These are phyloP conservation scores for Corynascus novoguineensis DNA, from an alignment of 495 filamentous ascomycete species.

Conservation along the genomic window DNA sequence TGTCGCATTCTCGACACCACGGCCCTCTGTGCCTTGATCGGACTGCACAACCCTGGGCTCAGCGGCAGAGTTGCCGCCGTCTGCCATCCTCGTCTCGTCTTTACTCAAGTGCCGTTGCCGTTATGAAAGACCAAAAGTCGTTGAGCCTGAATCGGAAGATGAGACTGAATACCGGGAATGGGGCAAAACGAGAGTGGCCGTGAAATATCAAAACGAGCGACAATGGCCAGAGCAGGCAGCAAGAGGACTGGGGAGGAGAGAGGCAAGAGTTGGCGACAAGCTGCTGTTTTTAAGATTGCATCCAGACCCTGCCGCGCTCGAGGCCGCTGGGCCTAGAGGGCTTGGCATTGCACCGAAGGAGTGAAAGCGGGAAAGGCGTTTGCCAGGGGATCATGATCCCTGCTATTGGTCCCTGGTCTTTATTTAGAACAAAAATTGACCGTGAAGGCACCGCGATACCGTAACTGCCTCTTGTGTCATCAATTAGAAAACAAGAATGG, in stretches of 20 bases:
- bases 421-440: neutral
- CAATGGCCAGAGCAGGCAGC: neutral
- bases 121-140: neutral
- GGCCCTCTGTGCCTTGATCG: neutral
- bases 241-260: neutral
- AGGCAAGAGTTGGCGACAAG: neutral
- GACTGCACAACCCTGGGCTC: neutral
- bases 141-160: neutral
- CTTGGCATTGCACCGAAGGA: constrained; percentile 8
- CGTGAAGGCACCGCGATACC: neutral
- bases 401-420: constrained; percentile 7
- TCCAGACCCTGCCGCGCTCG: constrained; percentile 3
- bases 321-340: too few species aligned
- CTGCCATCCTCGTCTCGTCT: constrained; percentile 3
- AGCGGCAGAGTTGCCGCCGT: neutral
- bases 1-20: neutral
- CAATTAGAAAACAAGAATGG: neutral
- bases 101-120: neutral
- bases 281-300: constrained; percentile 18
- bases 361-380: constrained; percentile 1
- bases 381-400: constrained; percentile 5
- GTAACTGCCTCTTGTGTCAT: neutral
- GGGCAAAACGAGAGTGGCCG: constrained; percentile 1
- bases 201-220: neutral
- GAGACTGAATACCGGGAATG: neutral